These are phyloP conservation scores for Eimeria zaria DNA, from an alignment of 169 alveolate species.

Conservation along the genomic window DNA sequence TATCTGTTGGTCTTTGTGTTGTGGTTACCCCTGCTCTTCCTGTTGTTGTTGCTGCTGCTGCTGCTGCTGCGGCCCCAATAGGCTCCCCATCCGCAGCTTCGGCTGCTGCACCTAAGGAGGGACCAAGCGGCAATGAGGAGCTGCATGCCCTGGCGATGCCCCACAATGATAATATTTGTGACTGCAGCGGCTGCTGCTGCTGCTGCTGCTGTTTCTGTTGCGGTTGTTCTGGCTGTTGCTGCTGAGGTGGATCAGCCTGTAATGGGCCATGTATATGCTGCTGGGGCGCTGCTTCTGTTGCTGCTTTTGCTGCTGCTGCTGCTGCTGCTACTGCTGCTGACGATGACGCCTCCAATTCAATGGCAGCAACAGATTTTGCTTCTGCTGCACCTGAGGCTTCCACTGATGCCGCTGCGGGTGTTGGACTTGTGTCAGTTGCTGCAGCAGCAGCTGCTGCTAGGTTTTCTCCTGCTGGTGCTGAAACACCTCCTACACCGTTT, in stretches of 20 bases:
- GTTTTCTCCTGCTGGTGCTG: not conserved
- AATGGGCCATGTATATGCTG: not conserved
- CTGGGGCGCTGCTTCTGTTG: not conserved
- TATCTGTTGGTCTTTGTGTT: not conserved
- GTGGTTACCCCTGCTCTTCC: not conserved
- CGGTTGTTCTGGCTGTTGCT: not conserved
- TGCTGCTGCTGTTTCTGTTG: not conserved
- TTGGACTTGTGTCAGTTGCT: not conserved
- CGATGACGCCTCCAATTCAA: not conserved
- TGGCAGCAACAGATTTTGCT: not conserved
- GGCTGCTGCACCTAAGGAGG: not conserved
- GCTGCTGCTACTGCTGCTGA: slow-evolving; percentile 24
- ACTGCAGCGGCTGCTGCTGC: not conserved
- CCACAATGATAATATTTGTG: not conserved
- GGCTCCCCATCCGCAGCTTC: not conserved
- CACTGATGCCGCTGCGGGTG: not conserved
- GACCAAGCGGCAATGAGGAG: not conserved
- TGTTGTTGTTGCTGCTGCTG: not conserved
- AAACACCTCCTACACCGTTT: not conserved
- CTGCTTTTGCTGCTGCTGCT: not conserved
- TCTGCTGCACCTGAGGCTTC: not conserved
- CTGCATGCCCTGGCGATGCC: not conserved
- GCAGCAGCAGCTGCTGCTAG: not conserved
- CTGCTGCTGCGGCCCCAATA: not conserved
- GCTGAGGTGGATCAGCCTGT: not conserved